Evolutionary conservation across 169 alveolate genomes (phyloP).

Genomic region (Plasmodium inui): DNA sequence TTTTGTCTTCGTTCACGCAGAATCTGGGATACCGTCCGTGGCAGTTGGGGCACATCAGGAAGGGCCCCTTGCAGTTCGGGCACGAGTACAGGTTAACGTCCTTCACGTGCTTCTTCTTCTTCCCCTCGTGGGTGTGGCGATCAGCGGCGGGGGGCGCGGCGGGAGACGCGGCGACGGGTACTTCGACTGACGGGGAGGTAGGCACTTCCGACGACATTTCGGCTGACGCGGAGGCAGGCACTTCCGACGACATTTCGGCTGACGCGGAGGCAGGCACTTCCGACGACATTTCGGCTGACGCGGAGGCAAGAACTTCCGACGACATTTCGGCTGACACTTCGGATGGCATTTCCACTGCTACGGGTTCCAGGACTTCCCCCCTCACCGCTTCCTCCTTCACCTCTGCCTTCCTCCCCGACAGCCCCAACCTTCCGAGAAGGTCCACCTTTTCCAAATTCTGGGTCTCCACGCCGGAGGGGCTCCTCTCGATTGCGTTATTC

Average conservation of each 20-base stretch:
- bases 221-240: background rate
- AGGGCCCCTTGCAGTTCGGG: conserved; percentile 86
- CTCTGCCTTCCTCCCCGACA: conserved; percentile 14
- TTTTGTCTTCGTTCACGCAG: conserved; percentile 77
- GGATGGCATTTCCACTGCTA: background rate
- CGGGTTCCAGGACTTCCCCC: background rate
- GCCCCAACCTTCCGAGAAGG: conserved; percentile 3
- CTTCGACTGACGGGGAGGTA: background rate
- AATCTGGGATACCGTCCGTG: conserved; percentile 80
- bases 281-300: background rate
- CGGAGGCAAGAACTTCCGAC: too few relatives aligned
- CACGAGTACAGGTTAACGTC: conserved; percentile 79
- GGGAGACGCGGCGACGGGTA: background rate
- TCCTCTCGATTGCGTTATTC: background rate
- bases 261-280: background rate
- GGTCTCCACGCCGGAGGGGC: background rate
- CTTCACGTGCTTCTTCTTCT: conserved; percentile 68
- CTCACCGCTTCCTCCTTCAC: background rate
- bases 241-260: too few relatives aligned
- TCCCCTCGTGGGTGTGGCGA: conserved; percentile 63
- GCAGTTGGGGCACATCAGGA: conserved; percentile 87
- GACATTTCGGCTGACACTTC: background rate
- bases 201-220: background rate
- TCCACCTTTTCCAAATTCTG: conserved; percentile 12
- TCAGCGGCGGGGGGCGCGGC: background rate